Percentiles rank a stretch among this genome's conserved stretches.
Conservation (phyloP, 495 filamentous ascomycete genomes). For the Tuber brumale region DNA sequence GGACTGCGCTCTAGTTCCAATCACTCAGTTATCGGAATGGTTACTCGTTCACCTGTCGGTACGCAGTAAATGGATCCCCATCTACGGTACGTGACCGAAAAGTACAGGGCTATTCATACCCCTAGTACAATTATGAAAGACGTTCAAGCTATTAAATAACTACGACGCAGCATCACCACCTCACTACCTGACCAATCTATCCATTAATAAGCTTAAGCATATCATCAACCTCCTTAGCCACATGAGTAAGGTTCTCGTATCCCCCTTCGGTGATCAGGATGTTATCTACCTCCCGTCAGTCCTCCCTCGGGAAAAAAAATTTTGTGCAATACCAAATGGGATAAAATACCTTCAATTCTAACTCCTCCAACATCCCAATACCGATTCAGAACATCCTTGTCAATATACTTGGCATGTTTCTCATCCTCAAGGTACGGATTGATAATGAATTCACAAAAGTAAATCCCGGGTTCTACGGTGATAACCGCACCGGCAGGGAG, state of each 20-base stretch:
- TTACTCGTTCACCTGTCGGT: too few relatives aligned
- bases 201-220: constrained; percentile 56
- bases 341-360: constrained; percentile 56
- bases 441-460: constrained; percentile 92
- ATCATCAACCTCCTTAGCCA: constrained; percentile 65
- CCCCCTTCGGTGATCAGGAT: constrained; percentile 71
- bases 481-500: constrained; percentile 72
- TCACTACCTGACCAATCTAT: neutral
- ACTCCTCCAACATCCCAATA: constrained; percentile 92
- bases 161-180: neutral
- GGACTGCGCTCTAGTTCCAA: too few relatives aligned
- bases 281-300: constrained; percentile 54
- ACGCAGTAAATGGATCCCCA: too few relatives aligned
- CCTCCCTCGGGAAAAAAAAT: constrained; percentile 4
- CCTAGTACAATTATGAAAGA: neutral
- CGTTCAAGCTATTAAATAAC: neutral
- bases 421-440: constrained; percentile 67
- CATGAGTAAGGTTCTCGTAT: constrained; percentile 70
- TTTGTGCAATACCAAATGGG: neutral
- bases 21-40: too few relatives aligned
- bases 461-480: constrained; percentile 88
- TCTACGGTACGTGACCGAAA: too few relatives aligned
- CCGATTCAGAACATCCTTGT: constrained; percentile 62
- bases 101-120: neutral
- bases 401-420: constrained; percentile 64